These are phyloP conservation scores for Paracorniculantispora psalliotae DNA, from an alignment of 2,329 filamentous ascomycete genomes.

Conservation along the genomic window DNA sequence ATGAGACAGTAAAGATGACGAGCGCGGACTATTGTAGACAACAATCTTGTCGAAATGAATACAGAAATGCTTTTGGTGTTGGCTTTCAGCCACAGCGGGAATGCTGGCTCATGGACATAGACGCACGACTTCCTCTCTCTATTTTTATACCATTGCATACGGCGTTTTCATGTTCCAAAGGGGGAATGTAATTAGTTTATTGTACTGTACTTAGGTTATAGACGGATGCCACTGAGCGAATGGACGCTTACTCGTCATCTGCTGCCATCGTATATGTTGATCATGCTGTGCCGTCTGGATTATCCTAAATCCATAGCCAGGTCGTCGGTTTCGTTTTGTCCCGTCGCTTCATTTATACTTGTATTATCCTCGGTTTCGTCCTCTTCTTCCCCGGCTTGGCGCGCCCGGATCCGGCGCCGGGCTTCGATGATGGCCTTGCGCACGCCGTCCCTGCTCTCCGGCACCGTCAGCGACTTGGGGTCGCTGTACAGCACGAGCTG, in stretches of 20 bases:
- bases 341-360: background rate
- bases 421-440: constrained; percentile 80
- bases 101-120: background rate
- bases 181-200: background rate
- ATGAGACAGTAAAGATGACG: background rate
- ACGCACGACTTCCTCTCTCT: background rate
- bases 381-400: constrained; percentile 34
- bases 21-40: background rate
- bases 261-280: background rate
- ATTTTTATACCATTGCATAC: constrained; percentile 5
- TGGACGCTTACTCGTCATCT: background rate
- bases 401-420: constrained; percentile 60
- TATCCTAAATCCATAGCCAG: constrained; percentile 66
- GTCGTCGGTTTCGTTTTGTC: constrained; percentile 36
- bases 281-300: background rate
- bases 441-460: constrained; percentile 70
- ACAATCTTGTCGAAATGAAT: background rate
- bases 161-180: constrained; percentile 4
- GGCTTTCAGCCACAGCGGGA: background rate
- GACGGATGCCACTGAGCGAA: background rate
- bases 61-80: background rate
- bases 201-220: background rate
- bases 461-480: constrained; percentile 69
- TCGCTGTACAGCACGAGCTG: constrained; percentile 82
- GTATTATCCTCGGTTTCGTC: constrained; percentile 22